Evolutionary conservation across 2,329 filamentous ascomycete species (phyloP).

Genomic region (Cordyceps pruinosa): DNA sequence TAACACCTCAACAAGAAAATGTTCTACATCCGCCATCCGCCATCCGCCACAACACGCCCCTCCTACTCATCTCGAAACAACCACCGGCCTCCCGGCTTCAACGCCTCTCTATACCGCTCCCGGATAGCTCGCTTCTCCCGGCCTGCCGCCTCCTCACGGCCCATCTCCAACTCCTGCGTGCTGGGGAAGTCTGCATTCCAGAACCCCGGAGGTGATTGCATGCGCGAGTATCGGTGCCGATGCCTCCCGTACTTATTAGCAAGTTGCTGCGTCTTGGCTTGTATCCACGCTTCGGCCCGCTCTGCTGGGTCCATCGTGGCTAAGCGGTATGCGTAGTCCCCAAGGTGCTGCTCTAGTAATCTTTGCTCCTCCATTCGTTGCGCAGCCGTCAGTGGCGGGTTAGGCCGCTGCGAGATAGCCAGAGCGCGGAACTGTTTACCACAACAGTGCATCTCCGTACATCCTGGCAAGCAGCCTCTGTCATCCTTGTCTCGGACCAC

Average conservation of each 20-base stretch:
- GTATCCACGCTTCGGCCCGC: conserved; percentile 59
- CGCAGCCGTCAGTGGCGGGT: conserved; percentile 28
- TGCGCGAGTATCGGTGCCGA: conserved; percentile 63
- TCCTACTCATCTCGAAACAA: conserved; percentile 70
- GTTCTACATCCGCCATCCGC: neutral
- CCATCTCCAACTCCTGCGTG: conserved; percentile 69
- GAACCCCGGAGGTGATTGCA: conserved; percentile 73
- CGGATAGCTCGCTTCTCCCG: conserved; percentile 59
- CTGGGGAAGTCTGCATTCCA: conserved; percentile 86
- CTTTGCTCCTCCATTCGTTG: conserved; percentile 37
- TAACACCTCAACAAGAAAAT: neutral
- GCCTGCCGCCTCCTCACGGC: conserved; percentile 58
- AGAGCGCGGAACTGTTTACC: conserved; percentile 63
- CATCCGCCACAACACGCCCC: neutral
- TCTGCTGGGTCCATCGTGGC: conserved; percentile 53
- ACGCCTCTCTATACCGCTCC: conserved; percentile 74
- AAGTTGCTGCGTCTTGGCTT: conserved; percentile 66
- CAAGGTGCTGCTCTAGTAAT: conserved; percentile 51
- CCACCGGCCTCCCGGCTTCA: conserved; percentile 69
- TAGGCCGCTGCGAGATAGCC: conserved; percentile 45
- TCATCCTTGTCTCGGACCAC: conserved; percentile 65
- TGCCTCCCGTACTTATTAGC: conserved; percentile 74
- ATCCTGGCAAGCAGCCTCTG: conserved; percentile 65
- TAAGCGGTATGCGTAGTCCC: conserved; percentile 52
- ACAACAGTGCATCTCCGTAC: conserved; percentile 69